Conservation (phyloP, 2,329 filamentous ascomycete species). For the Teratosphaeria zuluensis region DNA sequence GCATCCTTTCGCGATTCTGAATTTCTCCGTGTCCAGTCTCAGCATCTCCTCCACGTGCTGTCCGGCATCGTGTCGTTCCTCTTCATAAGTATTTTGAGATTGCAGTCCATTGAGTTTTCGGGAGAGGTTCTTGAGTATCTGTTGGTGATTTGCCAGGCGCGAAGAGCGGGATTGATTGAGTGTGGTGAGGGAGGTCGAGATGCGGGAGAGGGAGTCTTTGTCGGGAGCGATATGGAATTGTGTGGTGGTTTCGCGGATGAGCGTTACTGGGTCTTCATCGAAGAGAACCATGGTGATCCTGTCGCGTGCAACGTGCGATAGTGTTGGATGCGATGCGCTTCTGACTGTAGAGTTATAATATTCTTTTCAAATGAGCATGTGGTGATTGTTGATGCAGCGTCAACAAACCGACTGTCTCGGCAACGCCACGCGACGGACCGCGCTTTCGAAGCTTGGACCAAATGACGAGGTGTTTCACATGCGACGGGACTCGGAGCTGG, state of each 20-base stretch:
- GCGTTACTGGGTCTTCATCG: constrained; percentile 80
- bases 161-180: constrained; percentile 77
- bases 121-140: constrained; percentile 47
- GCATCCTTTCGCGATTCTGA: constrained; percentile 84
- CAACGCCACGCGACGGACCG: background rate
- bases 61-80: constrained; percentile 63
- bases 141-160: constrained; percentile 43
- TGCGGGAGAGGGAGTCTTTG: constrained; percentile 70
- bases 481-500: background rate
- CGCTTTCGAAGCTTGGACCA: background rate
- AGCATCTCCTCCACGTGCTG: constrained; percentile 78
- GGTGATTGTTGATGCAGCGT: background rate
- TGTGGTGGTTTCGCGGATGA: constrained; percentile 81
- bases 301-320: too few relatives aligned
- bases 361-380: background rate
- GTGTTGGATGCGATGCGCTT: too few relatives aligned
- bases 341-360: too few relatives aligned
- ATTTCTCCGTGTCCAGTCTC: constrained; percentile 84
- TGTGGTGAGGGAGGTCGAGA: constrained; percentile 71
- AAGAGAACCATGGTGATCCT: constrained; percentile 62
- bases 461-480: background rate
- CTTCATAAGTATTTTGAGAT: constrained; percentile 67
- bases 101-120: constrained; percentile 67
- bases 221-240: constrained; percentile 95
- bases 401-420: background rate